These are phyloP conservation scores for Lavandula angustifolia DNA, from an alignment of 257 asterid genomes.

Conservation along the genomic window DNA sequence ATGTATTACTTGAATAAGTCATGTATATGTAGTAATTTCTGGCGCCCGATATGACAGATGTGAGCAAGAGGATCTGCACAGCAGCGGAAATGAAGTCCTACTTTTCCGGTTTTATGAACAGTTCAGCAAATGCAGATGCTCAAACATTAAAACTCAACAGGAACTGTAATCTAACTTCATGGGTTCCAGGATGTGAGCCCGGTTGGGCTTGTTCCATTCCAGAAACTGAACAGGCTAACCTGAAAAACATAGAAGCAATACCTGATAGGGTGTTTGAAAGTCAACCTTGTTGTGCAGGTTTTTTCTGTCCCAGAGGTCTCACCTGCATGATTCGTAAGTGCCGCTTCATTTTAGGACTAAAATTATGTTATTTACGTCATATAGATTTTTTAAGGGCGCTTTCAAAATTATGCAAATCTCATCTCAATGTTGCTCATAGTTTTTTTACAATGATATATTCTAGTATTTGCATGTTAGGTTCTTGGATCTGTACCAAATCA, in stretches of 20 bases:
- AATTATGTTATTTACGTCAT: background rate
- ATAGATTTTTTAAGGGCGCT: too few species aligned
- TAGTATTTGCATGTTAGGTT: constrained; percentile 14
- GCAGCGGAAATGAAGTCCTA: constrained; percentile 73
- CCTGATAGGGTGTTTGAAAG: constrained; percentile 67
- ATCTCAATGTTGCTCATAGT: constrained; percentile 13
- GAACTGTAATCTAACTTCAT: constrained; percentile 67
- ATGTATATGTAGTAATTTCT: constrained; percentile 25
- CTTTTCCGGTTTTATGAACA: constrained; percentile 57
- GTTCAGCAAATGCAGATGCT: constrained; percentile 28
- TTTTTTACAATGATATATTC: constrained; percentile 1
- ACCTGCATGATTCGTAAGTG: constrained; percentile 95
- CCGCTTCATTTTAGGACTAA: background rate
- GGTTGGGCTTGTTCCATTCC: constrained; percentile 78
- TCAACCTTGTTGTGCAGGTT: constrained; percentile 87
- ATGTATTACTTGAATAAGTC: constrained; percentile 3
- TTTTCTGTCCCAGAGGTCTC: constrained; percentile 87
- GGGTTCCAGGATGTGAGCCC: constrained; percentile 92
- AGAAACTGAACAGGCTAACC: constrained; percentile 39
- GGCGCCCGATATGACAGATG: constrained; percentile 50
- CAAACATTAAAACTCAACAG: constrained; percentile 53
- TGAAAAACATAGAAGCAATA: constrained; percentile 39
- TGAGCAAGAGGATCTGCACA: constrained; percentile 70
- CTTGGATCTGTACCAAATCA: constrained; percentile 15
- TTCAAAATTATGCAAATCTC: background rate